Evolutionary conservation across 192 early-diverging fungal genomes (phyloP).

Genomic region (Coemansia umbellata): DNA sequence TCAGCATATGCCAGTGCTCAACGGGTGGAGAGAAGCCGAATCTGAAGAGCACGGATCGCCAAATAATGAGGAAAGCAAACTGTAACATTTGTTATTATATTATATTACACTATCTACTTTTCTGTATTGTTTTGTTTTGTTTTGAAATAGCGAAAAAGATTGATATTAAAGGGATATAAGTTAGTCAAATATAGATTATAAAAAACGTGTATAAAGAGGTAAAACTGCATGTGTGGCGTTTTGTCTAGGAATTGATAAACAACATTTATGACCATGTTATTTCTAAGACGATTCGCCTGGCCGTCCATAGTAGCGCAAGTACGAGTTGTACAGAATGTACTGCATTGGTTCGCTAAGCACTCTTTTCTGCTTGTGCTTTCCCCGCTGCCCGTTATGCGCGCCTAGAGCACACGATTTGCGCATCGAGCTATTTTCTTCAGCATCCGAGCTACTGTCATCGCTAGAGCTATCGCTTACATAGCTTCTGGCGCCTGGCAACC

Average conservation of each 20-base stretch:
- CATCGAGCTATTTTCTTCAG: not conserved
- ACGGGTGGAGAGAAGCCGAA: conserved; percentile 41
- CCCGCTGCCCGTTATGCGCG: not conserved
- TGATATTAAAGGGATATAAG: no score
- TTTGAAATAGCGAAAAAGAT: no score
- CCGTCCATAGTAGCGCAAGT: conserved; percentile 46
- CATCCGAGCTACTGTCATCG: conserved; percentile 3
- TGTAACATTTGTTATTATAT: no score
- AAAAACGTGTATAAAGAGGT: no score
- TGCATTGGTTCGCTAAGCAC: conserved; percentile 49
- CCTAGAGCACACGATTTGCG: not conserved
- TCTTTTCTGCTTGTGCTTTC: conserved; percentile 28
- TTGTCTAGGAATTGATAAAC: not conserved
- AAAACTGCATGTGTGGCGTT: no score
- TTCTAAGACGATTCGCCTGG: conserved; percentile 17
- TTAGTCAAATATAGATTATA: no score
- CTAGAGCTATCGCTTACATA: conserved; percentile 10
- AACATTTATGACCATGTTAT: not conserved
- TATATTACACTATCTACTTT: no score
- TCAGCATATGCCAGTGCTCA: conserved; percentile 23
- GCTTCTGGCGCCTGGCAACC: not conserved
- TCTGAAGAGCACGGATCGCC: conserved; percentile 10
- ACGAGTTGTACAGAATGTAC: conserved; percentile 49
- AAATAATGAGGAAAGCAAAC: no score
- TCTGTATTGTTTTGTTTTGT: no score